phyloP scores from a whole-genome alignment of 2,329 filamentous ascomycete genomes.

The Akanthomyces dipterigenus region DNA sequence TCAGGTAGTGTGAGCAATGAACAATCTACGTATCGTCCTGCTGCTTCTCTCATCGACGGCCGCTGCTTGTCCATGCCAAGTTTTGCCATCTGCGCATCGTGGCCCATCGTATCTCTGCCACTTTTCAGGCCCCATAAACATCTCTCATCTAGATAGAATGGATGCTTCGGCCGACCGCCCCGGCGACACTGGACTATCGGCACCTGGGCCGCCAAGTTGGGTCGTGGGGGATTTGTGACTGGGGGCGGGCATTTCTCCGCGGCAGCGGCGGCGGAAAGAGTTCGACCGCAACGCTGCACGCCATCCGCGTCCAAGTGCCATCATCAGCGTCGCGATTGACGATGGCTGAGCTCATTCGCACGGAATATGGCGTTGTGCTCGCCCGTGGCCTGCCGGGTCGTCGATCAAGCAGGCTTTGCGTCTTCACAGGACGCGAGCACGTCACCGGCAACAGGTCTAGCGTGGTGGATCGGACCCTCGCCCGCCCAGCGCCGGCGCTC shows the following conservation, averaged over 20 bases:
- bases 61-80: too few species aligned
- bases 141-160: neutral
- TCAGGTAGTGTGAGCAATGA: neutral
- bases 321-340: neutral
- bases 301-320: neutral
- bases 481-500: constrained; percentile 1
- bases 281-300: neutral
- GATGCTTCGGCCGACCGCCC: constrained; percentile 7
- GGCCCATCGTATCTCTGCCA: too few species aligned
- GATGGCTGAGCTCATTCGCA: constrained; percentile 4
- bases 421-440: constrained; percentile 11
- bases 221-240: too few species aligned
- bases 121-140: too few species aligned
- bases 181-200: neutral
- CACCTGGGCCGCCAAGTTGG: too few species aligned
- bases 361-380: neutral
- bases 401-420: constrained; percentile 8
- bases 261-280: too few species aligned
- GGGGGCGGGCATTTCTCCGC: neutral
- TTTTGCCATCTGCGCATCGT: too few species aligned
- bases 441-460: constrained; percentile 11
- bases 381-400: neutral
- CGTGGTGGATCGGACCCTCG: constrained; percentile 13
- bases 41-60: too few species aligned
- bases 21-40: too few species aligned